Base-by-base conservation (phyloP, 176 grass and related monocot species). In the Hsuehochloa calcarea region DNA sequence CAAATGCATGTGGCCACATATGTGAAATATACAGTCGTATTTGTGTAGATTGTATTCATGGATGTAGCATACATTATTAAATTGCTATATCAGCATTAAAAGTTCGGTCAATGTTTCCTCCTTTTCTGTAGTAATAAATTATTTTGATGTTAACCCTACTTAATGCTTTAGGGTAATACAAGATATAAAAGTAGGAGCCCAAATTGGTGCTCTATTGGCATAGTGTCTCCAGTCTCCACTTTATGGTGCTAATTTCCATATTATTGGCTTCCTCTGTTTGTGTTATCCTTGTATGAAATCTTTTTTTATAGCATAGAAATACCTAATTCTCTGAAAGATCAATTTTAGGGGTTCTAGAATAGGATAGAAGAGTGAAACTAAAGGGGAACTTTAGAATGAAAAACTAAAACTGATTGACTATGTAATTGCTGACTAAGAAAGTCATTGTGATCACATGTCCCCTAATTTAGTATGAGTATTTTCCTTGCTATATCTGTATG, bases 311-410 rank as follows among this genome's bases (percentile, higher is more conserved):
- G 19, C 45, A 55, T 12, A 27, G 13, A 55, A 61, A 31, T 40
- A 55, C 70, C n/a, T 80, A 65, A 31, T 20, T 80, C 37, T 27
- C 54, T 72, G 29, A 22, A 47, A 51, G 55, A 29, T 71, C 10
- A 52, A 51, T 58, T 55, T 68, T 29, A 40, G 5, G 47, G 47
- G 14, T 77, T 82, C n/a, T 72, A 72, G 38, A 60, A 72, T 80
- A 63, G 6, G 10, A 65, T 22, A 80, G 15, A 54, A 65, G 61
- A 77, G 45, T 66, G 47, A 50, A 43, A 55, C 10, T 68, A 73
- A 75, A 3, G 49, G 64, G 29, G 4, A n/a, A 40, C 13, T 55
- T 46, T 8, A 55, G 6, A 11, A 55, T 40, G 5, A 13, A 44
- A 56, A 67, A 22, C 2, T 68, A 55, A 17, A 76, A n/a, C 17